Conservation (phyloP, 2,329 filamentous ascomycete genomes). For the Phoma sp. region DNA sequence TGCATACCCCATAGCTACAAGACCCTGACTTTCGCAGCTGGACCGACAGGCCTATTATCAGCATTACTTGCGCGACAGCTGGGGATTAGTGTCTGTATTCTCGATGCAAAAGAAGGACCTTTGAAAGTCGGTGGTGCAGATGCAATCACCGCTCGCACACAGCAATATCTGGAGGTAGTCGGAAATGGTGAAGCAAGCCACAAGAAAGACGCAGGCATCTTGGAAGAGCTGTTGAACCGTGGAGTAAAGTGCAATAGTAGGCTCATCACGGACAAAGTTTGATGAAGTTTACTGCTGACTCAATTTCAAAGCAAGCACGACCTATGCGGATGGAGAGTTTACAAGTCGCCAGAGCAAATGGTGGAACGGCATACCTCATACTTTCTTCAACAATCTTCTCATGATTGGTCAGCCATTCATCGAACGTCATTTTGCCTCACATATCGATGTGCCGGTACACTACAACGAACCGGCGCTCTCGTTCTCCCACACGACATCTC, state of each 20-base stretch:
- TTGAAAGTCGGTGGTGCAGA: constrained; percentile 56
- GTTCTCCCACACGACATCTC: constrained; percentile 30
- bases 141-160: constrained; percentile 57
- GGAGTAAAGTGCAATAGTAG: constrained; percentile 59
- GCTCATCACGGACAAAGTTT: constrained; percentile 7
- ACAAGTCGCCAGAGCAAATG: constrained; percentile 56
- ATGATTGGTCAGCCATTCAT: constrained; percentile 59
- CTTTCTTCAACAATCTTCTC: constrained; percentile 56
- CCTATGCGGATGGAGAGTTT: constrained; percentile 55
- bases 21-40: constrained; percentile 40
- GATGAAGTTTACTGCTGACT: not conserved
- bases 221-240: constrained; percentile 46
- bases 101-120: constrained; percentile 48
- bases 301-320: constrained; percentile 50
- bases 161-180: constrained; percentile 56
- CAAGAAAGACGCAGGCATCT: constrained; percentile 11
- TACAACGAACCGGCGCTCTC: constrained; percentile 49
- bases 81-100: constrained; percentile 50
- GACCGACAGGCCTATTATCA: constrained; percentile 56
- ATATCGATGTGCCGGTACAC: constrained; percentile 43
- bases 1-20: not conserved
- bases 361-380: constrained; percentile 56
- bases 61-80: constrained; percentile 53
- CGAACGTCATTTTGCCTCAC: constrained; percentile 48
- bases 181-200: constrained; percentile 45